A percentile compares a stretch with the other conserved stretches of the same genome.
phyloP scores from a whole-genome alignment of 768 basidiomycete genomes.

The Neoboletus magnificus region DNA sequence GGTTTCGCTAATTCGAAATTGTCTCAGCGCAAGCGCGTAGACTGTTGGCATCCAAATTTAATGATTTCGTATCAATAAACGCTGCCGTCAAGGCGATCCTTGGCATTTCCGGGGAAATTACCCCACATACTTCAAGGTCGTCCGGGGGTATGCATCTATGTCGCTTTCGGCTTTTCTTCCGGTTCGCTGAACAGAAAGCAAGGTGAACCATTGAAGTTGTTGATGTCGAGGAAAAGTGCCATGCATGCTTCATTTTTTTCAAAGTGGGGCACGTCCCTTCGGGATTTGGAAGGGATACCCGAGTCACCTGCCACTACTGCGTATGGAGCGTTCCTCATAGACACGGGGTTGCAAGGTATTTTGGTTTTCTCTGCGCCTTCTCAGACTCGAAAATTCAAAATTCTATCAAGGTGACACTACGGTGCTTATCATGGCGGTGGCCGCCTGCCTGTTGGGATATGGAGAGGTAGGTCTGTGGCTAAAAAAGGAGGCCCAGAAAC shows the following conservation, averaged over 20 bases:
- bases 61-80: not conserved
- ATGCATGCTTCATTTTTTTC: not conserved
- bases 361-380: not conserved
- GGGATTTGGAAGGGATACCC: not conserved
- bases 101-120: not conserved
- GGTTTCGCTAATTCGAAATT: not conserved
- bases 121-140: not conserved
- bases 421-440: not conserved
- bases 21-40: not conserved
- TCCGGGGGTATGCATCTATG: not conserved
- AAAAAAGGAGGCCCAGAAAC: not conserved
- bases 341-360: conserved; percentile 1
- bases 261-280: not conserved
- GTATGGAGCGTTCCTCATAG: conserved; percentile 5
- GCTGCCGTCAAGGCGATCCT: not conserved
- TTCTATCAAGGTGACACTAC: not conserved
- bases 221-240: not conserved
- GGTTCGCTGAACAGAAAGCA: not conserved
- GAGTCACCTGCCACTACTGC: conserved; percentile 3
- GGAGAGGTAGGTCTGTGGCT: conserved; percentile 1
- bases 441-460: conserved; percentile 2
- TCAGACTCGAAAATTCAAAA: not conserved
- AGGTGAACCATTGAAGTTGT: not conserved
- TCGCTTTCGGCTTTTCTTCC: not conserved
- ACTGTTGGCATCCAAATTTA: not conserved